Percentiles rank a stretch among this genome's conserved stretches.
Evolutionary conservation across 2,329 filamentous ascomycete genomes (phyloP).

Genomic region (Trichoderma atrobrunneum): DNA sequence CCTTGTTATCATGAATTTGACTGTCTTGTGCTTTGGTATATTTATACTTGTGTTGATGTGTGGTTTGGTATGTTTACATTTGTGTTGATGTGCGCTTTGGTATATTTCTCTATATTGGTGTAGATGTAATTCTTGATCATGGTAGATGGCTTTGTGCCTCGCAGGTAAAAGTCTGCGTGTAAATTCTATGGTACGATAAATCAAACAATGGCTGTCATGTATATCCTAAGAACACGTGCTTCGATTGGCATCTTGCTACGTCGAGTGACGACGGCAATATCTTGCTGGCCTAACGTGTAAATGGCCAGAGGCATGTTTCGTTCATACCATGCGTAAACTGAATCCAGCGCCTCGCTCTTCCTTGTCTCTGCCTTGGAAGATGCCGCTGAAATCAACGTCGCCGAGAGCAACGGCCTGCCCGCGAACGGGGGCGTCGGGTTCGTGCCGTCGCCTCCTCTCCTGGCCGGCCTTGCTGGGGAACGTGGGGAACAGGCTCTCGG

Average conservation of each 20-base stretch:
- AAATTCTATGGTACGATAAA: not conserved
- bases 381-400: constrained; percentile 64
- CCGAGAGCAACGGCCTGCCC: constrained; percentile 62
- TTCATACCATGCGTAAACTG: constrained; percentile 57
- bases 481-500: constrained; percentile 89
- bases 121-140: not conserved
- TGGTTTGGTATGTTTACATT: too few relatives aligned
- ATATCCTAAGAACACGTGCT: not conserved
- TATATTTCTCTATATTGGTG: not conserved
- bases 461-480: constrained; percentile 94
- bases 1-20: not conserved
- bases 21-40: not conserved
- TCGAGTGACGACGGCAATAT: not conserved
- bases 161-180: not conserved
- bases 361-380: constrained; percentile 64
- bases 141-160: not conserved
- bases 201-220: not conserved
- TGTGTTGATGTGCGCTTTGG: not conserved
- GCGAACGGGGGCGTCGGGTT: constrained; percentile 78
- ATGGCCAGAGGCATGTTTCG: not conserved
- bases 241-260: not conserved
- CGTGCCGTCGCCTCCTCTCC: constrained; percentile 70
- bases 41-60: too few relatives aligned
- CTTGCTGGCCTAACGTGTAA: not conserved
- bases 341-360: constrained; percentile 66